Evolutionary conservation across 169 alveolate species (phyloP), one percentile per base, ranked within the genome.

Genomic region (Eimeria falciformis): DNA sequence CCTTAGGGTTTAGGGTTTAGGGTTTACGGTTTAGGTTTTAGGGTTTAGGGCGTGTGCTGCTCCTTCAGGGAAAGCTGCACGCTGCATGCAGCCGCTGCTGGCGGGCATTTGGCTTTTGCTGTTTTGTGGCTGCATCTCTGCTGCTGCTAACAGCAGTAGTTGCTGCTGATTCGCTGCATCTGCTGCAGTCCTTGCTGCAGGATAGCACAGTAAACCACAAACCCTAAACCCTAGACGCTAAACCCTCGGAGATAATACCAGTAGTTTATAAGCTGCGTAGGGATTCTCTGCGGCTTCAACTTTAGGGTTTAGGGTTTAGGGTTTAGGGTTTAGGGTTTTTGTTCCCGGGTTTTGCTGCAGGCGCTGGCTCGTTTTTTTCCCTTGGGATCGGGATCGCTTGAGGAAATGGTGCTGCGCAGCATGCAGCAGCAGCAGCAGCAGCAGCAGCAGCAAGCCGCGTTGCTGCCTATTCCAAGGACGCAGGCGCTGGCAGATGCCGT

Each of bases 61-160:
- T n/a, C n/a, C n/a, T n/a, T n/a, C 86, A 77, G 86, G 86, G 86
- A 45, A 77, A 77, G 66, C 86, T 77, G 58, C 50, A 45, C 45
- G 86, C 86, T 27, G 65, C 86, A 46, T 77, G 86, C 68, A 77
- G 86, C 43, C 29, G 86, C 21, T 77, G 17, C 45, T 77, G 68
- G 86, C 40, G 86, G 86, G 86, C 68, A 6, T 9, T 77, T 23
- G 86, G 86, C 18, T 33, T 46, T 23, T 77, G 86, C 65, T 77
- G 86, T 56, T 77, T 58, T 65, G 27, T 77, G 21, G 86, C 5
- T 7, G 86, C 86, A 6, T 21, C 68, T 25, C 50, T 77, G 68
- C 86, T 77, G 86, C 86, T 77, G 68, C 86, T 77, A 23, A 65
- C 86, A 6, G 86, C 86, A 43, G 86, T 65, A 5, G 86, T 77